phyloP scores from a whole-genome alignment of 495 filamentous ascomycete species.

The Cladorrhinum samala region DNA sequence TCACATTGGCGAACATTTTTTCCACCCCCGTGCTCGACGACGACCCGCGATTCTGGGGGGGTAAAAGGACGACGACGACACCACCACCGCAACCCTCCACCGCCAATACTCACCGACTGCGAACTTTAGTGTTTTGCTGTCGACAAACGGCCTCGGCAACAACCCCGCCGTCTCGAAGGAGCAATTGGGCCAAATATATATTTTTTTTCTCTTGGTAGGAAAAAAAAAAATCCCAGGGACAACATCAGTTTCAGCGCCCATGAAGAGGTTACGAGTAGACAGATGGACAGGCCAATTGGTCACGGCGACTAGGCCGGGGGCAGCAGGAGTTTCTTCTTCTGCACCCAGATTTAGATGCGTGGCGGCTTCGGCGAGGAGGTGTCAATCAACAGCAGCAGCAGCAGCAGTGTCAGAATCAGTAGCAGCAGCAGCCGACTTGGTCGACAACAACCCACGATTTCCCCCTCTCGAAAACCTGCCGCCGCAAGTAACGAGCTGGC shows the following conservation, averaged over 20 bases:
- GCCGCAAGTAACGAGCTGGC: slow-evolving; percentile 21
- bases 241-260: slow-evolving; percentile 11
- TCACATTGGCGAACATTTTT: slow-evolving; percentile 29
- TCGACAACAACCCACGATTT: slow-evolving; percentile 16
- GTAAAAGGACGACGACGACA: slow-evolving; percentile 10
- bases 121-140: too few species aligned
- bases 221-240: neutral
- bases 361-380: slow-evolving; percentile 7
- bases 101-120: neutral
- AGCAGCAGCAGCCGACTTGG: slow-evolving; percentile 5
- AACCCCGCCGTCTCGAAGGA: neutral
- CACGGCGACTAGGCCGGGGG: slow-evolving; percentile 21
- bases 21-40: slow-evolving; percentile 20
- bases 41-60: slow-evolving; percentile 6
- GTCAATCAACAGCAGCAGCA: slow-evolving; percentile 19
- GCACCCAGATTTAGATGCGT: slow-evolving; percentile 23
- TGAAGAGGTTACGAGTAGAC: slow-evolving; percentile 39
- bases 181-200: neutral
- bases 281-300: slow-evolving; percentile 34
- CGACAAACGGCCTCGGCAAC: neutral
- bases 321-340: slow-evolving; percentile 30
- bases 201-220: neutral
- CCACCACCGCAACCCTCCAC: slow-evolving; percentile 3
- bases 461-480: slow-evolving; percentile 26
- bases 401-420: slow-evolving; percentile 9